These are phyloP conservation scores for Entonaema liquescens DNA, from an alignment of 495 filamentous ascomycete species.

Conservation along the genomic window DNA sequence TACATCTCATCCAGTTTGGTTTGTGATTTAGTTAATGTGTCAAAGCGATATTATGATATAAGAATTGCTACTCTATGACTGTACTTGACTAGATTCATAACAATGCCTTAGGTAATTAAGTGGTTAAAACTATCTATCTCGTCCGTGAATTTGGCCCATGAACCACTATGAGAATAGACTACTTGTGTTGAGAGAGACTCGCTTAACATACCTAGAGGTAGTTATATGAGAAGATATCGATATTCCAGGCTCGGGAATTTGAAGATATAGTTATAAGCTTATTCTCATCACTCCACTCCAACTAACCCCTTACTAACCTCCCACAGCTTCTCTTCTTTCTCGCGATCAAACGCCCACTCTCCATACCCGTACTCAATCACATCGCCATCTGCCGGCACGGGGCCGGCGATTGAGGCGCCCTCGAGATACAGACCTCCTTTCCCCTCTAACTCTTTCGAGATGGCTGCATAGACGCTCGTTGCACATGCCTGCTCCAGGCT, in stretches of 20 bases:
- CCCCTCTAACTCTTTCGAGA: neutral
- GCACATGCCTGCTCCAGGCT: neutral
- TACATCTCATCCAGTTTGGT: neutral
- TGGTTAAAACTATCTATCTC: too few species aligned
- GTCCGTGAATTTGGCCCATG: too few species aligned
- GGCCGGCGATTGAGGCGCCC: neutral
- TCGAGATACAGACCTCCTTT: neutral
- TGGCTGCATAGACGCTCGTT: neutral
- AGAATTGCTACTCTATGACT: neutral
- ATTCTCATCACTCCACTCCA: neutral
- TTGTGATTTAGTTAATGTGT: neutral
- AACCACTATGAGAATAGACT: too few species aligned
- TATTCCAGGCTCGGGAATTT: too few species aligned
- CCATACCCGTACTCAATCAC: neutral
- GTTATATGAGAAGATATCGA: too few species aligned
- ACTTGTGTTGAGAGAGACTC: too few species aligned
- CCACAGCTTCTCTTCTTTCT: neutral
- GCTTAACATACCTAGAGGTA: too few species aligned
- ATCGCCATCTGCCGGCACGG: neutral
- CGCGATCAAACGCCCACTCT: neutral
- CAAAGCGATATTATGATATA: neutral
- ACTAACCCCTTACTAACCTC: neutral
- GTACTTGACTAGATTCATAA: too few species aligned
- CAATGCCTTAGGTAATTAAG: too few species aligned
- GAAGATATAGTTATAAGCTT: neutral